These are phyloP conservation scores for Cucumis hystrix DNA, from an alignment of 306 rosid species.

Conservation along the genomic window DNA sequence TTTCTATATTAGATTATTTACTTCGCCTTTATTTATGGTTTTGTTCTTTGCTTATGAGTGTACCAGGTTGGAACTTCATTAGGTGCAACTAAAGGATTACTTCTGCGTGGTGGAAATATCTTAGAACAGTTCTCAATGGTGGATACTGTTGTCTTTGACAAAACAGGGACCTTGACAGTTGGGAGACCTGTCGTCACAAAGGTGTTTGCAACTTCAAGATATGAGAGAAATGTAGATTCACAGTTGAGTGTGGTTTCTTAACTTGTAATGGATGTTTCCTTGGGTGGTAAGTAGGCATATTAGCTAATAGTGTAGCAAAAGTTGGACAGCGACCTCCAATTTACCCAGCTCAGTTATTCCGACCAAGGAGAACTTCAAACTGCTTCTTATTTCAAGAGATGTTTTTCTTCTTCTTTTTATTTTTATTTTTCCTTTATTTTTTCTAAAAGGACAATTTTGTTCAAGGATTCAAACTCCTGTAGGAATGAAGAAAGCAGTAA, in stretches of 20 bases:
- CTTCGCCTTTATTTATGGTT: background rate
- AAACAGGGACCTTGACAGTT: constrained; percentile 92
- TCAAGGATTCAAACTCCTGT: background rate
- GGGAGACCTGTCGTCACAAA: constrained; percentile 87
- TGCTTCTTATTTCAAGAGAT: background rate
- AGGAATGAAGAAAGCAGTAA: background rate
- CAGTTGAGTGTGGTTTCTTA: constrained; percentile 25
- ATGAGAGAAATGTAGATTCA: constrained; percentile 25
- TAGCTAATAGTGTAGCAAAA: background rate
- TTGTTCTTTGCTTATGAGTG: background rate
- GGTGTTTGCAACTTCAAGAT: constrained; percentile 40
- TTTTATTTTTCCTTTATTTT: background rate
- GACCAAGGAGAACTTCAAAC: background rate
- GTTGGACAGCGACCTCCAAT: background rate
- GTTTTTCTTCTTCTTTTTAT: background rate
- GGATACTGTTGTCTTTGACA: constrained; percentile 73
- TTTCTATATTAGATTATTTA: background rate
- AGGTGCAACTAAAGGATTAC: constrained; percentile 86
- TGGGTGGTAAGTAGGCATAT: background rate
- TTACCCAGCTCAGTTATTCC: background rate
- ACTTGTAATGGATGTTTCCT: background rate
- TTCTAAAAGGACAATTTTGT: background rate
- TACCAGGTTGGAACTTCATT: constrained; percentile 91
- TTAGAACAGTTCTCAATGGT: constrained; percentile 89
- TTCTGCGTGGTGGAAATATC: constrained; percentile 87